These are phyloP conservation scores for Aspergillus tamarii DNA, from an alignment of 2,329 filamentous ascomycete species.

Conservation along the genomic window DNA sequence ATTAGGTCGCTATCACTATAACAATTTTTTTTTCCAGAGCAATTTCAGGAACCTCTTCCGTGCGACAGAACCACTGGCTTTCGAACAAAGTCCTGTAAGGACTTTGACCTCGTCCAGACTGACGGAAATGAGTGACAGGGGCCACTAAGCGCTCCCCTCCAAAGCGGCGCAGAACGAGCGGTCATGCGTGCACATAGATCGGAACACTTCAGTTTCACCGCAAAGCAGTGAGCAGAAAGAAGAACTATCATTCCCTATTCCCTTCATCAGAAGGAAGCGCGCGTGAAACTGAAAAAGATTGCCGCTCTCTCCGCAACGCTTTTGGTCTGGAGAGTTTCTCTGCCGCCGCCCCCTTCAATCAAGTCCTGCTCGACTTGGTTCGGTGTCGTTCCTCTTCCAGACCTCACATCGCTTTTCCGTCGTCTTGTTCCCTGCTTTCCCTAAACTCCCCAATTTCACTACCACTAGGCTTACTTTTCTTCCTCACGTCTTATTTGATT, in stretches of 20 bases:
- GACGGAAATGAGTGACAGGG: constrained; percentile 13
- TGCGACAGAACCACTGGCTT: constrained; percentile 8
- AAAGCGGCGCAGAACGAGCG: constrained; percentile 27
- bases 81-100: constrained; percentile 3
- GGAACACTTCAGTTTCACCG: constrained; percentile 26
- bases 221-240: constrained; percentile 19
- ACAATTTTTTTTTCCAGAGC: neutral
- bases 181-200: constrained; percentile 39
- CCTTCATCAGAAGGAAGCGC: constrained; percentile 7
- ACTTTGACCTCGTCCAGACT: constrained; percentile 7
- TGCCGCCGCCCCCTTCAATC: constrained; percentile 10
- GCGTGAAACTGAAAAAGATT: constrained; percentile 3
- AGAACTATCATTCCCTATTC: constrained; percentile 13
- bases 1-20: neutral
- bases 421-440: neutral
- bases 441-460: neutral
- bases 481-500: constrained; percentile 16
- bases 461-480: neutral
- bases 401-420: neutral
- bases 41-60: neutral
- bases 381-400: constrained; percentile 9
- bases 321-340: constrained; percentile 7
- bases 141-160: constrained; percentile 29
- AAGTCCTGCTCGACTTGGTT: constrained; percentile 6
- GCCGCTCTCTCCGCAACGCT: neutral